phyloP scores from a whole-genome alignment of 805 yeast species.

The Scheffersomyces amazonensis region DNA sequence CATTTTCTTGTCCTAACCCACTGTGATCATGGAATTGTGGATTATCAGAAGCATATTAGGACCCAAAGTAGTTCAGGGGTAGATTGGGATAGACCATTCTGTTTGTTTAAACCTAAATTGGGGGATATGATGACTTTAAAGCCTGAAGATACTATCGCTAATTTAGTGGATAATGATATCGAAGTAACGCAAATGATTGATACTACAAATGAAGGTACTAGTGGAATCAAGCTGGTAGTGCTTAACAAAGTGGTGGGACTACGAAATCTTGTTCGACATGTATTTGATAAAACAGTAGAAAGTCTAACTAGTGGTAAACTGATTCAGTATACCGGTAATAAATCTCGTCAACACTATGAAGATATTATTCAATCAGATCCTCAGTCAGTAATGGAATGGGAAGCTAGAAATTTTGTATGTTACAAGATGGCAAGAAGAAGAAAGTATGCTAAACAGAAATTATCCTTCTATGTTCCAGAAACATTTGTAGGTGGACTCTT shows the following conservation, averaged over 20 bases:
- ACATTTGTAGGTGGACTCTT: slow-evolving; percentile 66
- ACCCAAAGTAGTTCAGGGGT: slow-evolving; percentile 33
- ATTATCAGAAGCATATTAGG: slow-evolving; percentile 37
- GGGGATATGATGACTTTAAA: slow-evolving; percentile 10
- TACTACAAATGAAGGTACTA: not conserved
- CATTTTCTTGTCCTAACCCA: slow-evolving; percentile 47
- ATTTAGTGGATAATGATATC: not conserved
- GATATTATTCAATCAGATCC: slow-evolving; percentile 14
- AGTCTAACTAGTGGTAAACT: slow-evolving; percentile 11
- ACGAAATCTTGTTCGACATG: slow-evolving; percentile 6
- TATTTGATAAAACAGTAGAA: slow-evolving; percentile 17
- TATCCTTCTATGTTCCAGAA: slow-evolving; percentile 50
- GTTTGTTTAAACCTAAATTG: slow-evolving; percentile 34
- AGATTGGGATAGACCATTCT: slow-evolving; percentile 49
- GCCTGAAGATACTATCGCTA: slow-evolving; percentile 9
- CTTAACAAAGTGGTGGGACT: slow-evolving; percentile 1
- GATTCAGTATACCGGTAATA: slow-evolving; percentile 20
- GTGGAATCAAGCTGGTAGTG: not conserved
- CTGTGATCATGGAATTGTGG: slow-evolving; percentile 50
- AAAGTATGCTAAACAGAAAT: slow-evolving; percentile 44
- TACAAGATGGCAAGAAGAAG: slow-evolving; percentile 57
- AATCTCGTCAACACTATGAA: slow-evolving; percentile 10
- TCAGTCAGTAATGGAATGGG: slow-evolving; percentile 20
- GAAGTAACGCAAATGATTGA: not conserved
- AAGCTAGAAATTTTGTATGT: slow-evolving; percentile 36